phyloP scores from a whole-genome alignment of 2,329 filamentous ascomycete genomes.

The Chaetomium globosum region DNA sequence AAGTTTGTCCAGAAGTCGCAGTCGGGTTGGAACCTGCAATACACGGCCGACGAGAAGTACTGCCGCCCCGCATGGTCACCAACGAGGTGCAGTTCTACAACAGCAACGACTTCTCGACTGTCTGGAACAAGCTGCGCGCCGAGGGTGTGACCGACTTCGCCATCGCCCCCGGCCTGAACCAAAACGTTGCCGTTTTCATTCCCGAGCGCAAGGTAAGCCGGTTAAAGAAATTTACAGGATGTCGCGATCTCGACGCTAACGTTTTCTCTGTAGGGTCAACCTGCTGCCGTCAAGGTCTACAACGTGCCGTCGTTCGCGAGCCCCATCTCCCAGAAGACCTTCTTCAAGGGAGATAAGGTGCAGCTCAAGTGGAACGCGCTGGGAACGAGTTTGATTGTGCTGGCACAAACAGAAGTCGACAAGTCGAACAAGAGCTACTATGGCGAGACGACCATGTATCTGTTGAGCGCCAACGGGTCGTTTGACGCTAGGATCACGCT shows the following conservation, averaged over 20 bases:
- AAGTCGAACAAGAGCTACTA: constrained; percentile 99
- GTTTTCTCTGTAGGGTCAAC: constrained; percentile 68
- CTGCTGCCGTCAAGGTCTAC: constrained; percentile 90
- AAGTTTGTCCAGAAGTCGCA: constrained; percentile 95
- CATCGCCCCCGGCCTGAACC: constrained; percentile 83
- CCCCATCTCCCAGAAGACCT: constrained; percentile 94
- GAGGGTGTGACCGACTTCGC: constrained; percentile 91
- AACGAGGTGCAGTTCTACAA: constrained; percentile 98
- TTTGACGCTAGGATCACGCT: constrained; percentile 91
- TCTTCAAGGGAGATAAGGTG: constrained; percentile 99
- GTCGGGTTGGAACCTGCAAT: constrained; percentile 96
- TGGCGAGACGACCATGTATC: constrained; percentile 94
- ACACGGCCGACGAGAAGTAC: constrained; percentile 88
- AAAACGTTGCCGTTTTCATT: constrained; percentile 91
- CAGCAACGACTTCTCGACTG: constrained; percentile 78
- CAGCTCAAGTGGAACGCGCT: constrained; percentile 97
- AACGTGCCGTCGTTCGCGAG: constrained; percentile 83
- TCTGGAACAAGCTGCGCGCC: constrained; percentile 93
- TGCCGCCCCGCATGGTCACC: constrained; percentile 90
- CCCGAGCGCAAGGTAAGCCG: constrained; percentile 83
- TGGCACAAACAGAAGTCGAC: constrained; percentile 97
- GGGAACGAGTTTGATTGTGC: constrained; percentile 87
- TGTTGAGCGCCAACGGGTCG: constrained; percentile 85
- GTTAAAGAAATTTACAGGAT: too few relatives aligned
- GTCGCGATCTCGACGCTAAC: not conserved